These are phyloP conservation scores for Nannizziopsis barbatae DNA, from an alignment of 2,329 filamentous ascomycete species.

Conservation along the genomic window DNA sequence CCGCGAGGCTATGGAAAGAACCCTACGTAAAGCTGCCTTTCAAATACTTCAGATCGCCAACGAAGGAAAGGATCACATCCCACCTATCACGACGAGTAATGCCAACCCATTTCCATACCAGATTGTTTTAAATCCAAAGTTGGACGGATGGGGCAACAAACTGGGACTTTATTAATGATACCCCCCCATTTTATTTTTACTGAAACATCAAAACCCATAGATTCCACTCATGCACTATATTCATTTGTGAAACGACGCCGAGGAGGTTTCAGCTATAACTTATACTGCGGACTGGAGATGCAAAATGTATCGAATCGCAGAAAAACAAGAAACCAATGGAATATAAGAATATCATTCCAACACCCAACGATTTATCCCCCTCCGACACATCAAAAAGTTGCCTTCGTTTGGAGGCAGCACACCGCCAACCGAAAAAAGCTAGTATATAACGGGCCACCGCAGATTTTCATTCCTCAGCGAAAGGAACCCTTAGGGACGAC, in stretches of 20 bases:
- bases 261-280: no score
- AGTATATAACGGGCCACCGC: slow-evolving; percentile 3
- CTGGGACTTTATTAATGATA: slow-evolving; percentile 58
- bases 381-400: no score
- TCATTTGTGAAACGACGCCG: no score
- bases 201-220: neutral
- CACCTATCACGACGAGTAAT: slow-evolving; percentile 85
- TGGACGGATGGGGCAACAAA: slow-evolving; percentile 64
- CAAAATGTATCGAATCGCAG: no score
- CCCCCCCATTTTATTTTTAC: neutral
- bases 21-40: slow-evolving; percentile 72
- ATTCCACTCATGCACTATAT: no score
- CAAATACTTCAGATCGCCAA: slow-evolving; percentile 85
- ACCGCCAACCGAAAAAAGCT: slow-evolving; percentile 1
- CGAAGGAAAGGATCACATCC: slow-evolving; percentile 86
- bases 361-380: no score
- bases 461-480: no score
- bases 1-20: slow-evolving; percentile 80
- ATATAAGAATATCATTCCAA: no score
- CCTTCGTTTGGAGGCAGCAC: no score
- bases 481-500: neutral
- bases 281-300: no score
- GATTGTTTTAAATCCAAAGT: slow-evolving; percentile 76
- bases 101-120: slow-evolving; percentile 92
- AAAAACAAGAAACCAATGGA: no score